Base-by-base conservation (phyloP, 2,329 filamentous ascomycete genomes). In the Botrytis tulipae region DNA sequence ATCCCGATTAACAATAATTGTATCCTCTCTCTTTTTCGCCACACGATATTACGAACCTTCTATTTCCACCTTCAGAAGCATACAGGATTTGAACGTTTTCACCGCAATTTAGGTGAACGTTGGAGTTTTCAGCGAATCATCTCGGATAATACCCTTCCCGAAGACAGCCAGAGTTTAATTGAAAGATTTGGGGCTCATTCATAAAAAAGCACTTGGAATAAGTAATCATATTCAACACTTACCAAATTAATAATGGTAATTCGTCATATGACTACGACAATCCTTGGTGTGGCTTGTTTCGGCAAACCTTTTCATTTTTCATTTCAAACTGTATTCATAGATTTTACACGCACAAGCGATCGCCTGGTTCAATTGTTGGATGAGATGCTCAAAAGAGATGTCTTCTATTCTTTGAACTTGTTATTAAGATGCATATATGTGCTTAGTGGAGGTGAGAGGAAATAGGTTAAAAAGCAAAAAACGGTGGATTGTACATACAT, bases 1-100 rank as follows among this genome's bases (percentile, higher is more conserved):
- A 91, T 72, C 67, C 70, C 6, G 70, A 72, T 68, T 72, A 72
- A 72, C 61, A 67, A 54, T 40, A 22, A 74, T 72, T 54, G 35
- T 61, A 42, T 74, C 73, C 18, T 66, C 74, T 75, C 73, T 63
- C 59, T 74, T 74, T 74, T 25, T 70, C 65, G 32, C 44, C 71
- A 51, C 51, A 73, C 71, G 71, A 73, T 70, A 48, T 70, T 25
- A 73, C 35, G 71, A 73, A 25, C 59, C n/a, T 59, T 72, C 62
- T 66, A 7, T n/a, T 70, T 72, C 42, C 46, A 46, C 42, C 62
- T 46, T 25, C 25, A 51, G 40, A 51, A 42, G 48, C 54, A 70
- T 70, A 73, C 71, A 73, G 65, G 32, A 73, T 73, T 73, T 73
- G 71, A 42, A 73, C 65, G 65, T 63, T 70, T 70, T 70, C 54